These are phyloP conservation scores for Pythium folliculosum DNA, from an alignment of 352 stramenopile genomes.

Conservation along the genomic window DNA sequence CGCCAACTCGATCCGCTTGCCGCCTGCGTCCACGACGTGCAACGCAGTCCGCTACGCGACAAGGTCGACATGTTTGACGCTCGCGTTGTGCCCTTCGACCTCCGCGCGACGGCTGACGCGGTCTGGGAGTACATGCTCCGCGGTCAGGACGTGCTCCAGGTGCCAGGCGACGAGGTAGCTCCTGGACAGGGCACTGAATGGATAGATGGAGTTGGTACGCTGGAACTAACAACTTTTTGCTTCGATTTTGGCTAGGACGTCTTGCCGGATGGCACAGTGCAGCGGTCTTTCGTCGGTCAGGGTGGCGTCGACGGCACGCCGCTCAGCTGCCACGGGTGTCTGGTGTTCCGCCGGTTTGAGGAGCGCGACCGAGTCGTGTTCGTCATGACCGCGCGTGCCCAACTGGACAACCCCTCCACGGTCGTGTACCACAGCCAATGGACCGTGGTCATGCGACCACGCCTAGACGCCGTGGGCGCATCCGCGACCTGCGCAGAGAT, in stretches of 20 bases:
- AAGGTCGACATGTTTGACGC: slow-evolving; percentile 8
- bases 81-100: slow-evolving; percentile 12
- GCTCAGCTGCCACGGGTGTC: background rate
- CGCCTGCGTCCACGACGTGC: background rate
- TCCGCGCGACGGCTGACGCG: slow-evolving; percentile 3
- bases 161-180: background rate
- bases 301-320: background rate
- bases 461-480: background rate
- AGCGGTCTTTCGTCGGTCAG: background rate
- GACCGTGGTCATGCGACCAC: background rate
- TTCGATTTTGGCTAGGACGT: background rate
- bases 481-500: background rate
- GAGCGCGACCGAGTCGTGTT: slow-evolving; percentile 16
- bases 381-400: background rate
- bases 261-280: background rate
- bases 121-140: slow-evolving; percentile 1
- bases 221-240: background rate
- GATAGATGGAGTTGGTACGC: background rate
- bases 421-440: slow-evolving; percentile 8
- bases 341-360: slow-evolving; percentile 17
- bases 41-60: slow-evolving; percentile 9
- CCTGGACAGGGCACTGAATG: background rate
- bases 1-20: background rate
- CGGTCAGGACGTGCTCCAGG: background rate
- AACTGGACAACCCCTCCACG: background rate